Evolutionary conservation across 129 eudicot genomes (phyloP), one percentile per base, ranked within the genome.

Genomic region (Flaveria bidentis): DNA sequence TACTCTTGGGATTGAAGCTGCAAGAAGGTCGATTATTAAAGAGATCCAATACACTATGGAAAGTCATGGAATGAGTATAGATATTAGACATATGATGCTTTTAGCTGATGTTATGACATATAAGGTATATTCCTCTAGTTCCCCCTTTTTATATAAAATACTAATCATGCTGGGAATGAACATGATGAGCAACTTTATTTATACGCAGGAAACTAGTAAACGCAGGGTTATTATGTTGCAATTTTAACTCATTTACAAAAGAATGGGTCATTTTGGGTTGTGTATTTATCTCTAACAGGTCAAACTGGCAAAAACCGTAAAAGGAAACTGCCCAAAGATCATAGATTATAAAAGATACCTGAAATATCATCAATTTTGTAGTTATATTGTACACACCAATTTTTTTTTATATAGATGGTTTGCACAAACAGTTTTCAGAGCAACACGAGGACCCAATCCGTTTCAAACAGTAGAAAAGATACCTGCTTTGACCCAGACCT

Each of bases 11-110:
- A 93, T 93, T 42, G 98, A 93, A 87, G 98, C 97, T 69, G 98
- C 97, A 20, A 83, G 98, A 73, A 80, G 41, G 33, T 76, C 52
- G 6, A 93, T 93, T 20, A 93, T 93, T 55, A 81, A 76, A 28
- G 97, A 93, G 84, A 93, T 93, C 76, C 85, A 84, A 50, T 74
- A 81, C 55, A 91, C 90, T 17, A 91, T 93, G 97, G 68, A 80
- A 72, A 76, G 82, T 61, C 91, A 92, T 55, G 91, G 91, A 60
- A 93, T 90, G 97, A 87, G 90, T 57, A 89, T 93, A 33, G 98
- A 93, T 74, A 81, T 84, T 45, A 84, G 98, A 0, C 98, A 93
- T 74, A 93, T 93, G 98, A 93, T 84, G 98, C 98, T 93, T 79
- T 85, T 93, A 68, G 98, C 96, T 20, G 98, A 93, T 82, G 73